Conservation (phyloP, 1,284 basidiomycete genomes). For the Naganishia sp. region DNA sequence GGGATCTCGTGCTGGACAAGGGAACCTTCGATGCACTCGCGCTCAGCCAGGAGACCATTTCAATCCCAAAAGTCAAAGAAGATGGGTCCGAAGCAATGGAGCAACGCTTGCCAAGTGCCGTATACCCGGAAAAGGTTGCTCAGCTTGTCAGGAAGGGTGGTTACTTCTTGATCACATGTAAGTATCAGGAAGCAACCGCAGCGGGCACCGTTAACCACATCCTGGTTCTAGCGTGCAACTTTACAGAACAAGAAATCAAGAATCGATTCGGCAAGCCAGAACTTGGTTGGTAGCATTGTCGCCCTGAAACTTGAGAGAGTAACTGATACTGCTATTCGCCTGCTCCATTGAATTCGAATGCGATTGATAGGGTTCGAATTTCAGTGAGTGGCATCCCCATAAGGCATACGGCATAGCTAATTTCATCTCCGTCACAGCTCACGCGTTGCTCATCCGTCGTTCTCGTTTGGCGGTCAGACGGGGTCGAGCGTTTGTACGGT, state of each 20-base stretch:
- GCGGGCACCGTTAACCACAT: not conserved
- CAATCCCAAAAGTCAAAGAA: slow-evolving; percentile 30
- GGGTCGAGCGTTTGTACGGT: slow-evolving; percentile 53
- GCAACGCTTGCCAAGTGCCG: slow-evolving; percentile 45
- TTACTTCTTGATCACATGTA: slow-evolving; percentile 54
- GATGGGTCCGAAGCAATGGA: slow-evolving; percentile 30
- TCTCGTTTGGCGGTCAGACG: slow-evolving; percentile 51
- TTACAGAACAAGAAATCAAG: slow-evolving; percentile 54
- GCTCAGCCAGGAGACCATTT: slow-evolving; percentile 40
- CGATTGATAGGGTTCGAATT: slow-evolving; percentile 39
- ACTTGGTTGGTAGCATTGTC: slow-evolving; percentile 38
- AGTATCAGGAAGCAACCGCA: not conserved
- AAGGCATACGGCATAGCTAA: not conserved
- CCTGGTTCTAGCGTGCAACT: slow-evolving; percentile 45
- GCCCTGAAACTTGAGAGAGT: not conserved
- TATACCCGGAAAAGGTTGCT: slow-evolving; percentile 50
- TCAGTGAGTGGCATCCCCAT: slow-evolving; percentile 41
- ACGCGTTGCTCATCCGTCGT: slow-evolving; percentile 50
- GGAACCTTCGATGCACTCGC: slow-evolving; percentile 54
- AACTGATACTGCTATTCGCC: not conserved
- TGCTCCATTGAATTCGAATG: not conserved
- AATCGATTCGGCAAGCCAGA: slow-evolving; percentile 43
- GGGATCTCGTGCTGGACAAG: slow-evolving; percentile 55
- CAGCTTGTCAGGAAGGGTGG: slow-evolving; percentile 47
- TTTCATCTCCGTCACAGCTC: slow-evolving; percentile 40